Base-by-base conservation (phyloP, 75 land plant genomes). In the Cryptomeria japonica region DNA sequence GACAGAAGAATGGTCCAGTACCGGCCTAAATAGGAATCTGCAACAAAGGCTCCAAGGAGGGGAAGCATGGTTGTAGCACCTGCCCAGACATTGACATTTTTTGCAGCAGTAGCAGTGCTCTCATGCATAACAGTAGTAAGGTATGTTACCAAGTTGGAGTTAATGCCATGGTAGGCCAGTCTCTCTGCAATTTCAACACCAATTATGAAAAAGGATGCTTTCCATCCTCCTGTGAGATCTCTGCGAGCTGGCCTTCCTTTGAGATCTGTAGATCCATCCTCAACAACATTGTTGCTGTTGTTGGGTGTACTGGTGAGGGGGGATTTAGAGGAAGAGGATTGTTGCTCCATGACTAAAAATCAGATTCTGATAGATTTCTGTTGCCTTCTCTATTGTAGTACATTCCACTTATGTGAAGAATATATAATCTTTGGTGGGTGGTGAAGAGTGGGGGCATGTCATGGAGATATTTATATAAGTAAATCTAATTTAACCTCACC, bases 61-160 rank as follows among this genome's bases (percentile, higher is more conserved):
- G 94, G 91, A 2, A 93, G 93, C 88, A 93, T 92, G 88, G 89
- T 90, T 42, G 90, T 76, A 32, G 91, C 86, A 32, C 94, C 94
- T 22, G 90, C 58, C 94, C 94, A 93, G 28, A 88, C 72, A 84
- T 90, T 92, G 85, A 91, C 91, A 82, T 88, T 90, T 31, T 86
- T 92, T 12, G 94, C 88, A 5, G 94, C 91, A 0, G 85, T 68
- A 39, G 94, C 90, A 31, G 89, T 93, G 76, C 88, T 39, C 84
- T 92, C 88, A 47, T 88, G 80, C 55, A 93, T 87, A 22, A 83
- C 78, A 15, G 8, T 75, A 2, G 83, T 88, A 31, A 93, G 85
- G 68, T 92, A 93, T 15, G 86, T 80, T 32, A 93, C 91, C 85
- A 93, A 31, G 80, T 93, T 93, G 28, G 90, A 84, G 9, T 87